Percentiles rank a stretch among this genome's conserved stretches.
Evolutionary conservation across 225 moss, liverwort and hornwort species (phyloP).

Genomic region (Ulota crispa): DNA sequence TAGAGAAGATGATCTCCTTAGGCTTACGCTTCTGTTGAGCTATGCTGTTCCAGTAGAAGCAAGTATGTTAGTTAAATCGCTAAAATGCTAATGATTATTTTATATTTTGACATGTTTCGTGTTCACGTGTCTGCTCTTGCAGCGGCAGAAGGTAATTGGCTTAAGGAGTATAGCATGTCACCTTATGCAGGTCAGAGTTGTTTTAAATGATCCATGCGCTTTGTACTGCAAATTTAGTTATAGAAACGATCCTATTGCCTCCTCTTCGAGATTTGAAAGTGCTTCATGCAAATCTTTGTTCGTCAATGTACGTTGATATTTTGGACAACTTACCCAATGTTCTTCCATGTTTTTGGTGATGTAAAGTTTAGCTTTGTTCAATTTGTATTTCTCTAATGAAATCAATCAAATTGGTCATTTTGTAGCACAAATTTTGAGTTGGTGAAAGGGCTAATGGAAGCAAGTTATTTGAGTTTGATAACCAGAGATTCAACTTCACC

Average conservation of each 20-base stretch:
- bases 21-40: background rate
- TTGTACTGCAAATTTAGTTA: background rate
- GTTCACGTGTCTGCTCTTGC: slow-evolving; percentile 27
- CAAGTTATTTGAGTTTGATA: background rate
- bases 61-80: background rate
- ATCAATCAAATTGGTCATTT: too few species aligned
- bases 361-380: too few species aligned
- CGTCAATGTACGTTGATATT: too few species aligned
- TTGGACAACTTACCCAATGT: too few species aligned
- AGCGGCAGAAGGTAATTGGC: slow-evolving; percentile 97
- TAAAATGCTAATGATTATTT: background rate
- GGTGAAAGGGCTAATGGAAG: background rate
- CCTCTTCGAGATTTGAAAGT: background rate
- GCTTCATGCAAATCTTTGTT: too few species aligned
- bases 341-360: too few species aligned
- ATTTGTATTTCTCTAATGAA: too few species aligned
- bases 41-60: background rate
- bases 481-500: background rate
- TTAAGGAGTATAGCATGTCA: slow-evolving; percentile 75
- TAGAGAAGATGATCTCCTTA: background rate
- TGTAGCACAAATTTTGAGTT: too few species aligned
- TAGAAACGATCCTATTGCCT: background rate
- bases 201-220: slow-evolving; percentile 5
- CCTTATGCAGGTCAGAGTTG: slow-evolving; percentile 77
- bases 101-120: slow-evolving; percentile 1